Conservation (phyloP, 2,329 filamentous ascomycete genomes). For the Aspergillus sp. region DNA sequence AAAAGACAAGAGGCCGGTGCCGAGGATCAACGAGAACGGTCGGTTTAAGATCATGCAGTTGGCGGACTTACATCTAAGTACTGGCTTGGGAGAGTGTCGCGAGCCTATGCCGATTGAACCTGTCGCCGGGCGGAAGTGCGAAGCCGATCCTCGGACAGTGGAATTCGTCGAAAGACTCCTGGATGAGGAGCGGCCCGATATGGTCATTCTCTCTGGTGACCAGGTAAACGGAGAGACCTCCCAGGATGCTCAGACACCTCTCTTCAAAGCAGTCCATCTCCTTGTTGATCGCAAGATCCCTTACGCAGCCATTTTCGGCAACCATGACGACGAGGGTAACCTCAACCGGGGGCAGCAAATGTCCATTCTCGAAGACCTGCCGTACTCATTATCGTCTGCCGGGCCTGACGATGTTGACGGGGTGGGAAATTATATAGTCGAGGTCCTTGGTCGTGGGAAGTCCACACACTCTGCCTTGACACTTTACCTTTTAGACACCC, state of each 20-base stretch:
- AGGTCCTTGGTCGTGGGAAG: conserved; percentile 70
- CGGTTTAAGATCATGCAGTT: conserved; percentile 97
- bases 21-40: conserved; percentile 75
- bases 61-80: conserved; percentile 88
- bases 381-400: conserved; percentile 77
- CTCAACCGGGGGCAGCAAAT: conserved; percentile 71
- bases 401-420: conserved; percentile 79
- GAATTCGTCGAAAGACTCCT: conserved; percentile 78
- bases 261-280: conserved; percentile 84
- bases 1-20: conserved; percentile 58
- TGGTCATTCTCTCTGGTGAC: conserved; percentile 86
- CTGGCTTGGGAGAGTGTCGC: conserved; percentile 74
- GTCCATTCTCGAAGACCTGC: conserved; percentile 74
- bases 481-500: conserved; percentile 89
- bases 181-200: conserved; percentile 86
- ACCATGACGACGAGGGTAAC: conserved; percentile 88
- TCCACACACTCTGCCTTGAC: conserved; percentile 84
- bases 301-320: conserved; percentile 90
- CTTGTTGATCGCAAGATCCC: conserved; percentile 82
- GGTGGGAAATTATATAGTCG: conserved; percentile 89
- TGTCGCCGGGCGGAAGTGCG: conserved; percentile 63
- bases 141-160: conserved; percentile 82
- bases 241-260: conserved; percentile 80
- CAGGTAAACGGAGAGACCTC: conserved; percentile 92
- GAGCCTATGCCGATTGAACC: conserved; percentile 70